phyloP scores from a whole-genome alignment of 2,329 filamentous ascomycete genomes.

The Alternaria triticina region DNA sequence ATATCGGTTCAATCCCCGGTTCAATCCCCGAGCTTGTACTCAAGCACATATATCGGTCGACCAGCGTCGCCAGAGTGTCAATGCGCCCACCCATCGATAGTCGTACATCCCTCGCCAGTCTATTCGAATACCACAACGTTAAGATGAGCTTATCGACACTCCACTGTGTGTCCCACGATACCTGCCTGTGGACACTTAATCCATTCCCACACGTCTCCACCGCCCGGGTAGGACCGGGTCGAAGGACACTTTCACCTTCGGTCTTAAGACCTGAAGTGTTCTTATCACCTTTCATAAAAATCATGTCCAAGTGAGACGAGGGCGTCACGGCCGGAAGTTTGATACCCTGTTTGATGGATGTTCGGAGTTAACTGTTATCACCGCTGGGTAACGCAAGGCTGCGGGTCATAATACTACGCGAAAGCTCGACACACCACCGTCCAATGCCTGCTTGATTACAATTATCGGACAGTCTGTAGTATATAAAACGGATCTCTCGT shows the following conservation, averaged over 20 bases:
- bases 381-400: neutral
- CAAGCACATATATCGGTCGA: conserved; percentile 1
- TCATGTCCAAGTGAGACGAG: neutral
- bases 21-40: conserved; percentile 8
- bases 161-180: neutral
- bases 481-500: neutral
- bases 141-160: neutral
- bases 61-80: conserved; percentile 11
- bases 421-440: neutral
- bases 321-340: neutral
- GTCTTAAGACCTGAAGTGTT: neutral
- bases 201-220: neutral
- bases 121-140: neutral
- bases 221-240: neutral
- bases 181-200: neutral
- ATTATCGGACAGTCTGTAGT: neutral
- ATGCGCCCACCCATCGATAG: conserved; percentile 9
- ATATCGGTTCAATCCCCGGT: conserved; percentile 5
- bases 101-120: neutral
- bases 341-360: neutral
- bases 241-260: neutral
- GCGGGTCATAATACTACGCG: neutral
- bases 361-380: conserved; percentile 3
- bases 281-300: neutral
- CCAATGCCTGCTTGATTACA: neutral